phyloP scores from a whole-genome alignment of 1,139 yeast genomes.

The Nadsonia starkeyi-henricii region DNA sequence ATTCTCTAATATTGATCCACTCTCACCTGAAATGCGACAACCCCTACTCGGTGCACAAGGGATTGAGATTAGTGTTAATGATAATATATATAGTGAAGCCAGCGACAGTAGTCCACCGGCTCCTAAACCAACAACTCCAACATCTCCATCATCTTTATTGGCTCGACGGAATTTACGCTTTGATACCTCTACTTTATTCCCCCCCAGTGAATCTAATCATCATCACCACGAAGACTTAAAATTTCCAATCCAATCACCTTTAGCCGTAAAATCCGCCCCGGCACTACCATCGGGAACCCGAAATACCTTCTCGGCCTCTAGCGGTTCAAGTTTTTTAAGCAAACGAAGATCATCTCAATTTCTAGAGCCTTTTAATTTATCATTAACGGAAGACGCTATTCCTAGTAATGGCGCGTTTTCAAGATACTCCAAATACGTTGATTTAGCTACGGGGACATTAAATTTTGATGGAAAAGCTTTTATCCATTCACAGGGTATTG shows the following conservation, averaged over 20 bases:
- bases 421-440: constrained; percentile 74
- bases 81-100: no score
- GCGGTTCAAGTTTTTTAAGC: neutral
- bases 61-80: no score
- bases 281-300: neutral
- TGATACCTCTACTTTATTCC: no score
- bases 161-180: no score
- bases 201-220: no score
- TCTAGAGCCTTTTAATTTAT: neutral
- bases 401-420: constrained; percentile 34
- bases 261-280: neutral
- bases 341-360: neutral
- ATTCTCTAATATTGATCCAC: no score
- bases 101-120: no score
- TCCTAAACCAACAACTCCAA: no score
- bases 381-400: neutral
- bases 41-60: no score
- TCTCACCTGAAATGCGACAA: no score
- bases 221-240: no score
- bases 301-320: neutral
- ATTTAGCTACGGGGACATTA: constrained; percentile 79
- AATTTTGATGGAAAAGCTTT: constrained; percentile 92
- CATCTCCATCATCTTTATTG: no score
- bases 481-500: constrained; percentile 80
- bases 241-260: neutral